Evolutionary conservation across 768 basidiomycete species (phyloP).

Genomic region (Brasilioporus rufonigricans): DNA sequence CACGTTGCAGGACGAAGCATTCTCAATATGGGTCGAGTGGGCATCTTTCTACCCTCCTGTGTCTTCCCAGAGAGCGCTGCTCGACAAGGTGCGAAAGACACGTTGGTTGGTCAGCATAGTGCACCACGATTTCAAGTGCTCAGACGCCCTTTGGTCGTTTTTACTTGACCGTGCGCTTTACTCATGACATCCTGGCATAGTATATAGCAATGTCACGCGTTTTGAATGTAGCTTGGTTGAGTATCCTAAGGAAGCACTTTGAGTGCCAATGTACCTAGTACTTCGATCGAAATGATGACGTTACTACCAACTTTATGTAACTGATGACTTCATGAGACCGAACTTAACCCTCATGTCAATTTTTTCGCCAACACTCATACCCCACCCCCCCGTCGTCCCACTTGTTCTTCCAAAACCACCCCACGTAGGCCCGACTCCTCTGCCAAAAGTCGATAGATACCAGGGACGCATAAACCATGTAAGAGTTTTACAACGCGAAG

Average conservation of each 20-base stretch:
- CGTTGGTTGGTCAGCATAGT: constrained; percentile 92
- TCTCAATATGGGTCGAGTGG: constrained; percentile 96
- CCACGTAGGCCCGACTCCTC: constrained; percentile 61
- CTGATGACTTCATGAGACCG: too few species aligned
- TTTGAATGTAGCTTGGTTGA: too few species aligned
- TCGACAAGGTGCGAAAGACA: constrained; percentile 66
- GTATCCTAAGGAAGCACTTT: too few species aligned
- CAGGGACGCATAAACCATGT: constrained; percentile 59
- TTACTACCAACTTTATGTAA: too few species aligned
- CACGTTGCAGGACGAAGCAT: constrained; percentile 80
- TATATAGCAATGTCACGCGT: too few species aligned
- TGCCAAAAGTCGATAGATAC: constrained; percentile 45
- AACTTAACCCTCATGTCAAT: constrained; percentile 52
- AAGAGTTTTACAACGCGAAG: constrained; percentile 71
- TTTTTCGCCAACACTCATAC: constrained; percentile 71
- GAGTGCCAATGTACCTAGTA: too few species aligned
- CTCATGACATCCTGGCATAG: not conserved
- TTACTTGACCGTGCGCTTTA: constrained; percentile 43
- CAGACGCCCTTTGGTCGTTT: constrained; percentile 82
- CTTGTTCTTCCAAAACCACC: constrained; percentile 64
- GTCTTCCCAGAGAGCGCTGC: constrained; percentile 67
- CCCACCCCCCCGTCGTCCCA: constrained; percentile 61
- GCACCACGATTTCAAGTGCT: constrained; percentile 88
- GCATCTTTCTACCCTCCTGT: constrained; percentile 77
- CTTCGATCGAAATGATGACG: too few species aligned